Base-by-base conservation (phyloP, 1,284 basidiomycete genomes). In the Trichosporon coremiiforme region DNA sequence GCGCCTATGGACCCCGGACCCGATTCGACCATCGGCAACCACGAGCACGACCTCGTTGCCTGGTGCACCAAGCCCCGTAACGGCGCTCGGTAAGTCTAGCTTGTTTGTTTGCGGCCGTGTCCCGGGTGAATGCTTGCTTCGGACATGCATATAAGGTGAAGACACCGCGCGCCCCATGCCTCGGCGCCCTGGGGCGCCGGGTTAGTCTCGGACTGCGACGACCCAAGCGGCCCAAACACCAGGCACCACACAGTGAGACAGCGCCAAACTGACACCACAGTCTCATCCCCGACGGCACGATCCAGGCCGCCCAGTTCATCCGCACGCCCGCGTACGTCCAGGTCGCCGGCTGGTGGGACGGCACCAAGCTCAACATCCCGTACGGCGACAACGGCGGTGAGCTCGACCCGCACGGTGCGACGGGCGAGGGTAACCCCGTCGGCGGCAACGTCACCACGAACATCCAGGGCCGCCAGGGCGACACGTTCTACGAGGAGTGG, bases 371-470 rank as follows among this genome's bases (percentile, higher is more conserved):
- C 70, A 79, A 79, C 80, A 82, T 87, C 69, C 65, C 66, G 8
- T 8, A 50, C 10, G 83, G 83, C 62, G 86, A 87, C 70, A 65
- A 77, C 15, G 85, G 85, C 50, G 85, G 85, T 68, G 85, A 86
- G 77, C 82, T 86, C 55, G 85, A 86, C 79, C 85, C 85, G 10
- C 85, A 85, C 79, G 85, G 85, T 66, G 83, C 83, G 9, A 80
- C 78, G 36, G 80, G 78, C 74, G 75, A 81, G 75, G 86, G 86
- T 64, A 87, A 87, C 83, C 86, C 86, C 50, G 79, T 86, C 68
- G 86, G 86, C 65, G 86, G 86, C 53, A 86, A 86, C 75, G 86
- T 86, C 68, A 86, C 86, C 47, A 83, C 85, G 69, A 68, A 68
- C 65, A 41, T 62, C 55, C 68, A 64, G 22, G 71, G 69, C 65